A percentile compares a stretch with the other conserved stretches of the same genome.
These are phyloP conservation scores for Cercospora sesami DNA, from an alignment of 2,329 filamentous ascomycete species.

Conservation along the genomic window DNA sequence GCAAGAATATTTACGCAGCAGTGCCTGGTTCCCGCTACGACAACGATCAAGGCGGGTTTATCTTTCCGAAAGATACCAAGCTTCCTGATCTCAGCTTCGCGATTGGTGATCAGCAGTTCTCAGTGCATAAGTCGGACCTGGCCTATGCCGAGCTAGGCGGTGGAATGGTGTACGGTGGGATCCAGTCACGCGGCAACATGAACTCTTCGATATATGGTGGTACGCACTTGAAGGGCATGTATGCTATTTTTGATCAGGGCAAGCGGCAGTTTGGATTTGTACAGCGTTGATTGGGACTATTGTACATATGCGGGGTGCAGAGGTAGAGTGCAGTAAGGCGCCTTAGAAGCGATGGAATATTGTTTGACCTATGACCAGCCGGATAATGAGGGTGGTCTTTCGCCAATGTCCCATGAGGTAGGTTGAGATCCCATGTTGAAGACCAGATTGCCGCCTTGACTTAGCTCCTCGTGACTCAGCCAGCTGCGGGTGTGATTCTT, in stretches of 20 bases:
- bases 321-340: not conserved
- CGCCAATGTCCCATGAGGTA: conserved; percentile 26
- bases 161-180: conserved; percentile 62
- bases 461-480: conserved; percentile 23
- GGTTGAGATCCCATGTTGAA: conserved; percentile 25
- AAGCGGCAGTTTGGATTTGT: conserved; percentile 61
- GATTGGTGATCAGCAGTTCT: conserved; percentile 61
- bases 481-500: conserved; percentile 22
- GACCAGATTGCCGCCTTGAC: conserved; percentile 23
- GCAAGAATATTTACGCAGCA: conserved; percentile 61
- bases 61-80: conserved; percentile 59
- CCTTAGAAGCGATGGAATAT: not conserved
- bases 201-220: conserved; percentile 65
- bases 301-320: not conserved
- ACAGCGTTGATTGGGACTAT: conserved; percentile 38
- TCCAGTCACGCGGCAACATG: conserved; percentile 62
- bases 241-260: conserved; percentile 64
- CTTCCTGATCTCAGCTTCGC: conserved; percentile 64
- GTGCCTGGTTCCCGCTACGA: conserved; percentile 59
- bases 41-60: conserved; percentile 51
- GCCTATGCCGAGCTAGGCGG: conserved; percentile 58
- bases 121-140: conserved; percentile 64
- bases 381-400: conserved; percentile 24
- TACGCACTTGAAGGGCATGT: conserved; percentile 64
- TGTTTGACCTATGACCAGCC: conserved; percentile 5